Percentiles rank a stretch among this genome's conserved stretches.
phyloP scores from a whole-genome alignment of 768 basidiomycete genomes.

The Suillus luteus region DNA sequence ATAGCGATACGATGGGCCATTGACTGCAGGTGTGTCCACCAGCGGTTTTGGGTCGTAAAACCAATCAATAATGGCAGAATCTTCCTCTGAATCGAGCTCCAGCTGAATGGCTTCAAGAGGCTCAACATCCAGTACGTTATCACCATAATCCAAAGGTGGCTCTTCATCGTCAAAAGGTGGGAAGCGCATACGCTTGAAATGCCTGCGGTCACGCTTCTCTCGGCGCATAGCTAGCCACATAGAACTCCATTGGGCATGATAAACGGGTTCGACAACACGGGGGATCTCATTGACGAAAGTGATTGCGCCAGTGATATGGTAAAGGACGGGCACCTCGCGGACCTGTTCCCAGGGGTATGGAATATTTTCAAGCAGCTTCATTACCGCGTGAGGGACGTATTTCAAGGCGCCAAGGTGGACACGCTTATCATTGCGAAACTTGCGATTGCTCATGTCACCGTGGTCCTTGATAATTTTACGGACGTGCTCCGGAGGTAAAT shows the following conservation, averaged over 20 bases:
- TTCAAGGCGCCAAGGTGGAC: conserved; percentile 98
- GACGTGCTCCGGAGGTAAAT: conserved; percentile 95
- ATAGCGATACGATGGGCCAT: conserved; percentile 90
- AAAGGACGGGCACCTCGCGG: conserved; percentile 96
- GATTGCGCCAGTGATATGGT: conserved; percentile 99
- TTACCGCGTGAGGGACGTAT: conserved; percentile 98
- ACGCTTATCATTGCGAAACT: conserved; percentile 99
- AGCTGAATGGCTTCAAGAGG: conserved; percentile 97
- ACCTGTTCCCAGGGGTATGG: conserved; percentile 99
- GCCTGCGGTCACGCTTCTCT: conserved; percentile 96
- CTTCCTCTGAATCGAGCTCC: conserved; percentile 92
- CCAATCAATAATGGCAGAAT: conserved; percentile 91
- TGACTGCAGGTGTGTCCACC: conserved; percentile 85
- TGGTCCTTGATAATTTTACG: conserved; percentile 99
- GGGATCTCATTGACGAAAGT: conserved; percentile 99
- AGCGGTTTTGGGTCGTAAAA: conserved; percentile 98
- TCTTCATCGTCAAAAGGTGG: conserved; percentile 99
- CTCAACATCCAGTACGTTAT: conserved; percentile 97
- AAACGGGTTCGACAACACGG: conserved; percentile 94
- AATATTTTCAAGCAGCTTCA: conserved; percentile 99
- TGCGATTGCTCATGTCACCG: conserved; percentile 99
- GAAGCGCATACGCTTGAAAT: conserved; percentile 99
- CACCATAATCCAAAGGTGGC: conserved; percentile 97
- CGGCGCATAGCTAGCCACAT: conserved; percentile 99
- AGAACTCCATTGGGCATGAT: conserved; percentile 98